phyloP scores from a whole-genome alignment of 2,329 filamentous ascomycete genomes.

The Dactylellina drechsleri region DNA sequence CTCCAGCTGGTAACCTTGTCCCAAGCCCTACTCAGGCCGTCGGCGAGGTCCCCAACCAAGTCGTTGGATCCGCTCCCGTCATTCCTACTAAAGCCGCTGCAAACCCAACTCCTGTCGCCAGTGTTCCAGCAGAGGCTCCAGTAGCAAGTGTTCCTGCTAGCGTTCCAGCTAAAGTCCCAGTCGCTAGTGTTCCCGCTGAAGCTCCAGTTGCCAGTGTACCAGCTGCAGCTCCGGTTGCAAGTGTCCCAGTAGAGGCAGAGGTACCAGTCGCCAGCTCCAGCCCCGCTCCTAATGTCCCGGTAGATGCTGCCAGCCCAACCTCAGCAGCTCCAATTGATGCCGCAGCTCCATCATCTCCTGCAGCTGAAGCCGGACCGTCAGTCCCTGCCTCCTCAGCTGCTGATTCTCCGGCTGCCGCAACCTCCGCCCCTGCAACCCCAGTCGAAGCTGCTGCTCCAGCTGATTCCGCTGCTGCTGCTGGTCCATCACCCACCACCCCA shows the following conservation, averaged over 20 bases:
- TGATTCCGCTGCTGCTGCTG: not conserved
- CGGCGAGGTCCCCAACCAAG: not conserved
- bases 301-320: not conserved
- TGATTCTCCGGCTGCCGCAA: not conserved
- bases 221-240: not conserved
- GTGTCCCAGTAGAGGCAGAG: not conserved
- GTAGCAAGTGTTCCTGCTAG: not conserved
- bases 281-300: not conserved
- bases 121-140: no score
- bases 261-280: not conserved
- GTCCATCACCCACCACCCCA: not conserved
- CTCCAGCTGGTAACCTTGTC: not conserved
- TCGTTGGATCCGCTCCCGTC: not conserved
- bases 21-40: not conserved
- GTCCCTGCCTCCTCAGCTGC: not conserved
- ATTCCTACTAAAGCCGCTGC: not conserved
- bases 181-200: not conserved
- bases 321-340: not conserved
- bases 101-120: no score
- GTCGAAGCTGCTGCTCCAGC: not conserved
- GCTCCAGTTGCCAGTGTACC: not conserved
- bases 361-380: not conserved
- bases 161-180: not conserved
- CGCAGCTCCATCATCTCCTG: not conserved
- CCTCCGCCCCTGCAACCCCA: not conserved